Conservation (phyloP, 2,329 filamentous ascomycete genomes). For the Cladosporium colombiae region DNA sequence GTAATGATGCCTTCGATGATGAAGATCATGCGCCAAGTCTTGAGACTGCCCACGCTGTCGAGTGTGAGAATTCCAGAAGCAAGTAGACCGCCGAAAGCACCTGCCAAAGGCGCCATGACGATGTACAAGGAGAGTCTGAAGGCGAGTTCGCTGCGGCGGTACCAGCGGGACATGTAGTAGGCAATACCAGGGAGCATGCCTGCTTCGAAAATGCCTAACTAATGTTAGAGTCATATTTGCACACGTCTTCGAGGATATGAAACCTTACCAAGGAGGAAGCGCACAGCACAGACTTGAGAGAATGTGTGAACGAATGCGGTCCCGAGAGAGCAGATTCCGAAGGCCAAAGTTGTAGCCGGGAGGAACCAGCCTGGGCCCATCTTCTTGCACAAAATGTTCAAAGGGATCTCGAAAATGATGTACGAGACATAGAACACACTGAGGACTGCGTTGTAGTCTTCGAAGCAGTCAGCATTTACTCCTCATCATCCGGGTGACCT, state of each 20-base stretch:
- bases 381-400: slow-evolving; percentile 68
- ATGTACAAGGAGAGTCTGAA: slow-evolving; percentile 70
- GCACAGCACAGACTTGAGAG: slow-evolving; percentile 57
- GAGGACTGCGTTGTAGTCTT: slow-evolving; percentile 66
- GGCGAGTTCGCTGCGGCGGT: slow-evolving; percentile 66
- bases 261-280: slow-evolving; percentile 60
- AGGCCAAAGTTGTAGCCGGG: slow-evolving; percentile 61
- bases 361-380: slow-evolving; percentile 73
- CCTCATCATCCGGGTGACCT: not conserved
- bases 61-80: slow-evolving; percentile 63
- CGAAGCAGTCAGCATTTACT: not conserved
- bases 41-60: slow-evolving; percentile 57
- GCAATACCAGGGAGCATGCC: slow-evolving; percentile 74
- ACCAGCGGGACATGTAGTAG: slow-evolving; percentile 73
- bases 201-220: slow-evolving; percentile 63
- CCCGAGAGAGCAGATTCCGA: slow-evolving; percentile 62
- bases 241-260: not conserved
- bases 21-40: slow-evolving; percentile 70
- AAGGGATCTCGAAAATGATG: slow-evolving; percentile 71
- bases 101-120: slow-evolving; percentile 69
- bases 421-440: slow-evolving; percentile 65
- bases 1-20: slow-evolving; percentile 70
- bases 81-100: slow-evolving; percentile 70
- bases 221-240: not conserved
- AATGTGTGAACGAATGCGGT: slow-evolving; percentile 65